Base-by-base conservation (phyloP, 305 asterid genomes). In the Plantago coronopus region DNA sequence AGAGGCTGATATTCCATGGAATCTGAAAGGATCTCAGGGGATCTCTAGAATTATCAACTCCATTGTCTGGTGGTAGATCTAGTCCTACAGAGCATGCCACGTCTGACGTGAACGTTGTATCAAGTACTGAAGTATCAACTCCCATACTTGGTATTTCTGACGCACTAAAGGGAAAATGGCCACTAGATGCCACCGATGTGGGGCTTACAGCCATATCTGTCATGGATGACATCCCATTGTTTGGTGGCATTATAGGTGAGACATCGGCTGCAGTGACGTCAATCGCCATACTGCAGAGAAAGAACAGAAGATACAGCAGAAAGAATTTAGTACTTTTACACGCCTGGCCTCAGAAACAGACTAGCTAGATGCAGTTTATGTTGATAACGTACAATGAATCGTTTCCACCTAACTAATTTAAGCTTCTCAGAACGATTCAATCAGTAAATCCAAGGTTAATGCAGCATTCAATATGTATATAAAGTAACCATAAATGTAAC, bases 1-100 rank as follows among this genome's bases (percentile, higher is more conserved):
- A 75, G 64, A 91, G 85, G 80, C 95, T 91, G 69, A 89, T 86
- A 74, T 84, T 83, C 98, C 98, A 89, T 5, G 97, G 96, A 50
- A 91, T 78, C 72, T 86, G 98, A 70, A 86, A 75, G 51, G 95
- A 84, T 75, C 95, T 77, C 29, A 86, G 88, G 18, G 91, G 66
- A 77, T 89, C 97, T 77, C 95, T 76, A 64, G 95, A 88, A 79
- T 78, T 82, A 69, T 89, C 95, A n/a, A 63, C 81, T 37, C 95
- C 97, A 43, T 81, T 93, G 76, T 91, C 98, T 8, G 83, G 77
- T 3, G 87, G 94, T 61, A 91, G 95, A 65, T 86, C 94, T 58
- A 86, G 61, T 59, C 94, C 96, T 29, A 79, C 86, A 37, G 97
- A 89, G 72, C 86, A 75, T 20, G 94, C 85, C 70, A 82, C 87